Conservation (phyloP, 441 rosid genomes). For the Eruca vesicaria region DNA sequence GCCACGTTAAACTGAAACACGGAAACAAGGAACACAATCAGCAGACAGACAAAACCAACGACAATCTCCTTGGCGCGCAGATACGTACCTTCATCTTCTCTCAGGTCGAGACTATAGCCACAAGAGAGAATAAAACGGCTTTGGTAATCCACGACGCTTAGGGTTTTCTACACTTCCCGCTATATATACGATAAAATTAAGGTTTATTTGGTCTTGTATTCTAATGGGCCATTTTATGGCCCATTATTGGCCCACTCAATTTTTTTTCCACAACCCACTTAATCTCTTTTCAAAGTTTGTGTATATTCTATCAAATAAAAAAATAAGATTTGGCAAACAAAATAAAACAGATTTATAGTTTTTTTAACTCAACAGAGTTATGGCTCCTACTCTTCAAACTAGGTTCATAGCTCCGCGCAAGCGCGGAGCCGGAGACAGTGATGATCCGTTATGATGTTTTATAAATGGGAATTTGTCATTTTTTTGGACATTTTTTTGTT, state of each 20-base stretch:
- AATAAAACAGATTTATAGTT: too few species aligned
- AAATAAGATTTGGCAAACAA: too few species aligned
- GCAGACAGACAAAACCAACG: not conserved
- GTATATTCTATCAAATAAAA: too few species aligned
- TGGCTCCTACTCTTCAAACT: too few species aligned
- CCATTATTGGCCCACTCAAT: not conserved
- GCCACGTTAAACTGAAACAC: conserved; percentile 58
- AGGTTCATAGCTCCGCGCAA: too few species aligned
- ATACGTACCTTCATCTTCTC: not conserved
- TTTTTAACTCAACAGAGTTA: too few species aligned
- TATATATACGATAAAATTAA: not conserved
- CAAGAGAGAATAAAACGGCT: not conserved
- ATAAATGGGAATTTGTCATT: too few species aligned
- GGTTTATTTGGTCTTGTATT: not conserved
- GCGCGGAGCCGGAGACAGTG: too few species aligned
- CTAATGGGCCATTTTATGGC: not conserved
- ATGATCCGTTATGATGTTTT: too few species aligned
- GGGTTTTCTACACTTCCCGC: not conserved
- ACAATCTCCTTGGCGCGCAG: not conserved
- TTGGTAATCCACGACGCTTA: not conserved
- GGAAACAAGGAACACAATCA: not conserved
- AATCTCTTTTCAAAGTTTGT: too few species aligned
- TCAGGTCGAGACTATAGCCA: not conserved
- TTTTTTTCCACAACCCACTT: too few species aligned
- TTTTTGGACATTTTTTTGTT: too few species aligned